Base-by-base conservation (phyloP, 306 rosid genomes). In the Arachis stenosperma region DNA sequence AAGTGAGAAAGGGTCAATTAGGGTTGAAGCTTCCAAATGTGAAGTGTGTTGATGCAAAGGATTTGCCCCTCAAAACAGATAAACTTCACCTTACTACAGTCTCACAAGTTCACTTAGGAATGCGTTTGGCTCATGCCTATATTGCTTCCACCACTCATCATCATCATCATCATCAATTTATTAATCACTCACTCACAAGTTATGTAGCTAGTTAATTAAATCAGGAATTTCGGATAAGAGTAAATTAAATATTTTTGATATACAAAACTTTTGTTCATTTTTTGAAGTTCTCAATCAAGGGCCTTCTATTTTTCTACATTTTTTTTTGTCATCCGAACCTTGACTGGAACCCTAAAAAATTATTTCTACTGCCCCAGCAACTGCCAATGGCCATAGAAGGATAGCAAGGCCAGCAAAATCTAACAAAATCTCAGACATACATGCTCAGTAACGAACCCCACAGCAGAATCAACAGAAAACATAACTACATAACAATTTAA, bases 1-100 rank as follows among this genome's bases (percentile, higher is more conserved):
- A 8, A 2, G 96, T 86, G 39, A 85, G 96, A 78, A 64, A 80
- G 5, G 92, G 76, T 81, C 96, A 90, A 82, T 22, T 78, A 29
- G 79, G 54, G 6, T 81, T 75, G 0, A 79, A 27, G 46, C 60
- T 87, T 6, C 65, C 70, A 0, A 81, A 87, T 12, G 90, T 90
- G 0, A 84, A 61, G 48, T 84, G 83, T 44, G 75, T 82, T 1
- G 88, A 90, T 77, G 90, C 90, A 9, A 84, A 76, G 62, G 89
- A 87, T 56, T 66, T 82, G 48, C 70, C 6, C 12, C 77, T 86
- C 7, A 73, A 84, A 52, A n/a, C 42, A 36, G 91, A 89, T 67
- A 57, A 83, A 7, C 86, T 88, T 70, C 93, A 88, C 64, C 90
- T 88, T 9, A 86, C 88, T 0, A 82, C 89, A 0, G 22, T 52